A percentile compares a stretch with the other conserved stretches of the same genome.
Conservation (phyloP, 163 green algal species). For the Chloromonas sp. region DNA sequence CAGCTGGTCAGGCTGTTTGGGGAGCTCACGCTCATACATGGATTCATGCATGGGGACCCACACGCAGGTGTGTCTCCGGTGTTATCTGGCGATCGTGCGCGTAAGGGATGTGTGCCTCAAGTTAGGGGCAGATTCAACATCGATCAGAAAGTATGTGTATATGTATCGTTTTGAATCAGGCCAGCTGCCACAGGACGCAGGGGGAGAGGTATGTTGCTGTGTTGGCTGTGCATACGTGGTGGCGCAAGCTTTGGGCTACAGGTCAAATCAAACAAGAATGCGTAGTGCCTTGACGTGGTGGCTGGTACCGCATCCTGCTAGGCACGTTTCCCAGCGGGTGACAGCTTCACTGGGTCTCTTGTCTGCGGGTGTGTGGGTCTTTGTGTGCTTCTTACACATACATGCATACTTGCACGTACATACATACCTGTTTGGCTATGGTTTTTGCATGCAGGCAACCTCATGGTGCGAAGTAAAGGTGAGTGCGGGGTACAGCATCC, state of each 20-base stretch:
- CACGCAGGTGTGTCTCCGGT: conserved; percentile 44
- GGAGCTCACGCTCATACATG: conserved; percentile 73
- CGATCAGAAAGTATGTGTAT: no score
- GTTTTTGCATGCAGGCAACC: conserved; percentile 42
- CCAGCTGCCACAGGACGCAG: no score
- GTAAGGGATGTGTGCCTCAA: no score
- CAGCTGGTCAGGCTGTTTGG: conserved; percentile 72
- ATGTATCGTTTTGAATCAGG: no score
- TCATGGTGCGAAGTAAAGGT: conserved; percentile 63
- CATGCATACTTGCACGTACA: background rate
- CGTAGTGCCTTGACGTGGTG: background rate
- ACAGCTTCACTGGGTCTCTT: background rate
- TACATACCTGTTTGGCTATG: background rate
- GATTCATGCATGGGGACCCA: conserved; percentile 70
- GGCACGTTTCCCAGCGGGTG: background rate
- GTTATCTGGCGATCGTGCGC: no score
- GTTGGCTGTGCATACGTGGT: no score
- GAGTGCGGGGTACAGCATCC: background rate
- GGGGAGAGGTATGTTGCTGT: no score
- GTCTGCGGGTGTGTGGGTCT: background rate
- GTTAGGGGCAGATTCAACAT: no score
- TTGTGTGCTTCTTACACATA: no score
- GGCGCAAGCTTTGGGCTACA: background rate
- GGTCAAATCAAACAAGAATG: background rate
- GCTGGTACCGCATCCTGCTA: background rate